Base-by-base conservation (phyloP, 495 filamentous ascomycete genomes). In the Penicillium odoratum region DNA sequence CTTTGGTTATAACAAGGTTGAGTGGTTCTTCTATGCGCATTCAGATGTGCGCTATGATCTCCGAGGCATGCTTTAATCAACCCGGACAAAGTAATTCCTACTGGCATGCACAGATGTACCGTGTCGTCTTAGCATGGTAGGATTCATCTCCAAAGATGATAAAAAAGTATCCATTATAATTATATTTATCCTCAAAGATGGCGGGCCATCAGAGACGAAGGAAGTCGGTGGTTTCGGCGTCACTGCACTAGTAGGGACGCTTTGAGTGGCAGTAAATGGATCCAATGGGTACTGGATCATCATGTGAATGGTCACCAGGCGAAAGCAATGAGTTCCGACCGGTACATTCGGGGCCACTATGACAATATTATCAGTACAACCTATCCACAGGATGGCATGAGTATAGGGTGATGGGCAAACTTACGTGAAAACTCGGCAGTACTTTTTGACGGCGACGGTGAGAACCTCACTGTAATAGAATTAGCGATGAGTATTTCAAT, bases 341-440 rank as follows among this genome's bases (percentile, higher is more conserved):
- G 21, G 67, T 69, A 55, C 67, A 69, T 0, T 53, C 40, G 7
- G 62, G 58, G n/a, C 67, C 67, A 52, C 67, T 69, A 18, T 16
- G 21, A 3, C 2, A 6, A 26, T 21, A 13, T 2, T 49, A 16
- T 58, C n/a, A 62, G 45, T 11, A 38, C 0, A 4, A 31, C 11
- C 21, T 21, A 25, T 13, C 10, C 13, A 16, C 33, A 9, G 28
- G 3, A 51, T 26, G 31, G 36, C 7, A 42, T 21, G 21, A 5
- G 34, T 13, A 6, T 26, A 16, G 25, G 49, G 33, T 16, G 21
- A 16, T 31, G 26, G 26, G 25, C n/a, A 26, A 43, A 62, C 67
- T 62, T 58, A 68, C 67, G 58, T 68, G 65, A 69, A 69, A 9
- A 68, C 57, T 4, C 65, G 67, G 25, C 67, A 69, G 16, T 64